These are phyloP conservation scores for Tulasnella sp. DNA, from an alignment of 768 basidiomycete genomes.

Conservation along the genomic window DNA sequence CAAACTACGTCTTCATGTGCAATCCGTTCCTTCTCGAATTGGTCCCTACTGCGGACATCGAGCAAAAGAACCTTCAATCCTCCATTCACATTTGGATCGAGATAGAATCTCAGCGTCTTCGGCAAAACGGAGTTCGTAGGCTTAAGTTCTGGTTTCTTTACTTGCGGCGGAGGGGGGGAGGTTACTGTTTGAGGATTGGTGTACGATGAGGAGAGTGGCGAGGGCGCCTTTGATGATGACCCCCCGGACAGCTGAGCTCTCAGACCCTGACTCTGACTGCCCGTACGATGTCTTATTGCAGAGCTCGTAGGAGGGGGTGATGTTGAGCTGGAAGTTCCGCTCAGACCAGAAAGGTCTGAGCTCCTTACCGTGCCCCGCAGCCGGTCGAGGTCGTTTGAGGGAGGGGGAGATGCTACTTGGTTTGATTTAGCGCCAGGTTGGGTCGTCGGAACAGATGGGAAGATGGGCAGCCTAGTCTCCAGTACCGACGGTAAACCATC, in stretches of 20 bases:
- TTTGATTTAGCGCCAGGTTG: neutral
- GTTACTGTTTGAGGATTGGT: neutral
- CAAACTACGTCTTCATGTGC: constrained; percentile 65
- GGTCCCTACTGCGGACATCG: constrained; percentile 75
- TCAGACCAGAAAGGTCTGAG: neutral
- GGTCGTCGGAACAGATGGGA: constrained; percentile 25
- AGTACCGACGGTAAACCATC: neutral
- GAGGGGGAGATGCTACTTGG: neutral
- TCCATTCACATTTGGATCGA: constrained; percentile 25
- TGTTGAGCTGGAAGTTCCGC: neutral
- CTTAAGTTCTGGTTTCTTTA: constrained; percentile 18
- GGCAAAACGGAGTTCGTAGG: constrained; percentile 37
- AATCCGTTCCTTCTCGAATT: constrained; percentile 73
- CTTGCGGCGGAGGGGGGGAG: neutral
- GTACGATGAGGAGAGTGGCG: neutral
- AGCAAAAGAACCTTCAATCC: constrained; percentile 63
- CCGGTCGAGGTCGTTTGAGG: constrained; percentile 1
- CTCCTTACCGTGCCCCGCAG: neutral
- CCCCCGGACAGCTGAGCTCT: neutral
- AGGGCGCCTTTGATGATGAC: neutral
- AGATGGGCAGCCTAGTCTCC: neutral
- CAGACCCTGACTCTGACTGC: neutral
- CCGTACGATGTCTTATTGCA: neutral
- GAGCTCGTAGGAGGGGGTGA: neutral
- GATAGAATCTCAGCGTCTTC: neutral